Base-by-base conservation (phyloP, 1,284 basidiomycete genomes). In the Irpex rosettiformis region DNA sequence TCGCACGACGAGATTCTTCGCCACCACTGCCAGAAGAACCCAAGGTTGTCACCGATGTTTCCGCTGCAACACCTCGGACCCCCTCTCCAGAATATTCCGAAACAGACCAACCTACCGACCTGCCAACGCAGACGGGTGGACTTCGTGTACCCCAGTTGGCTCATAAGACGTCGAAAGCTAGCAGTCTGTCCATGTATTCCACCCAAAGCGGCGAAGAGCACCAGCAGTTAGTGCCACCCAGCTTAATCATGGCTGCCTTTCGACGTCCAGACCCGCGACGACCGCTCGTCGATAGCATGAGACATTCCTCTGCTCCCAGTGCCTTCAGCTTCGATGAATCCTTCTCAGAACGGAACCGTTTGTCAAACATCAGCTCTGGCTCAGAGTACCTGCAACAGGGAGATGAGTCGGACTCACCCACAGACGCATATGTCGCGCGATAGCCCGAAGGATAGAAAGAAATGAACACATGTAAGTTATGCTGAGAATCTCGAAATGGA, bases 101-200 rank as follows among this genome's bases (percentile, higher is more conserved):
- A 16, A 22, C 43, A n/a, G 48, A 51, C 18, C 48, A 51, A 28
- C 48, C 18, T n/a, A 51, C 48, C 48, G 48, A 51, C 16, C 25
- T 51, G 3, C 48, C 48, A 2, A 27, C 48, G 13, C 48, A 51
- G 16, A 51, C 27, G 10, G 48, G 27, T 51, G 22, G 29, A 1
- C 16, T 25, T 22, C 22, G 27, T 40, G 21, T 25, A 52, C 49
- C 37, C 13, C 49, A 30, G 18, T 61, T 69, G 11, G 53, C 52
- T n/a, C 69, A 69, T 42, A 68, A 67, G 59, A 62, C 64, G 16
- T 71, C 72, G 2, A 65, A 66, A 5, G 59, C 69, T 48, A 72
- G 71, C 60, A 65, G 70, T 8, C 64, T 60, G n/a, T 74, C 73
- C 8, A 61, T 62, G 28, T 74, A 73, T 56, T 75, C 73, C 21